These are phyloP conservation scores for Fusarium oligoseptatum DNA, from an alignment of 2,329 filamentous ascomycete genomes.

Conservation along the genomic window DNA sequence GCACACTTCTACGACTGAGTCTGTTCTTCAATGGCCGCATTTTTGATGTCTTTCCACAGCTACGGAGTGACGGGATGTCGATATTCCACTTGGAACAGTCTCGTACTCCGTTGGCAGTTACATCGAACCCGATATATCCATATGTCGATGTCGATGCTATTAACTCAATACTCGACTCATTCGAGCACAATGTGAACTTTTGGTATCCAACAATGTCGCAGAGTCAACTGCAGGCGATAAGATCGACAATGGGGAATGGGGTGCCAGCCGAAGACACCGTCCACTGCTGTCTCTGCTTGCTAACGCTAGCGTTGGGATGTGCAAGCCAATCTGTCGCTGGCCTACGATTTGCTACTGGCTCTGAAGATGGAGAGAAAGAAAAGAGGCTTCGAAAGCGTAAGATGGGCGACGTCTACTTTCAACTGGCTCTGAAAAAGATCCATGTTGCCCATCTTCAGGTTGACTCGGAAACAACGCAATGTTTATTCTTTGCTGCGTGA, in stretches of 20 bases:
- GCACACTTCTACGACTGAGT: slow-evolving; percentile 65
- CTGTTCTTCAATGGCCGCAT: slow-evolving; percentile 64
- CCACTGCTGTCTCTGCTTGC: slow-evolving; percentile 57
- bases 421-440: slow-evolving; percentile 60
- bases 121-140: slow-evolving; percentile 55
- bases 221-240: slow-evolving; percentile 51
- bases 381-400: slow-evolving; percentile 49
- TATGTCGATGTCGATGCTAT: slow-evolving; percentile 59
- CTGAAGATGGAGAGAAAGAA: slow-evolving; percentile 48
- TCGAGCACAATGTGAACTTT: slow-evolving; percentile 63
- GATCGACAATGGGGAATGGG: slow-evolving; percentile 50
- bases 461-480: slow-evolving; percentile 61
- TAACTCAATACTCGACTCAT: slow-evolving; percentile 57
- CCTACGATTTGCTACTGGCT: slow-evolving; percentile 32
- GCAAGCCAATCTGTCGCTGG: slow-evolving; percentile 56
- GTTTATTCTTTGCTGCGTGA: slow-evolving; percentile 64
- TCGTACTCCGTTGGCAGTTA: slow-evolving; percentile 52
- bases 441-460: slow-evolving; percentile 62
- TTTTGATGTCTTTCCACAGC: slow-evolving; percentile 60
- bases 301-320: slow-evolving; percentile 63
- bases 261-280: slow-evolving; percentile 54
- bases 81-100: slow-evolving; percentile 64
- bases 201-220: slow-evolving; percentile 66
- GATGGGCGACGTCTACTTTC: slow-evolving; percentile 60
- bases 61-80: slow-evolving; percentile 58